phyloP scores from a whole-genome alignment of 106 monocot species.

The Apostasia ramifera region DNA sequence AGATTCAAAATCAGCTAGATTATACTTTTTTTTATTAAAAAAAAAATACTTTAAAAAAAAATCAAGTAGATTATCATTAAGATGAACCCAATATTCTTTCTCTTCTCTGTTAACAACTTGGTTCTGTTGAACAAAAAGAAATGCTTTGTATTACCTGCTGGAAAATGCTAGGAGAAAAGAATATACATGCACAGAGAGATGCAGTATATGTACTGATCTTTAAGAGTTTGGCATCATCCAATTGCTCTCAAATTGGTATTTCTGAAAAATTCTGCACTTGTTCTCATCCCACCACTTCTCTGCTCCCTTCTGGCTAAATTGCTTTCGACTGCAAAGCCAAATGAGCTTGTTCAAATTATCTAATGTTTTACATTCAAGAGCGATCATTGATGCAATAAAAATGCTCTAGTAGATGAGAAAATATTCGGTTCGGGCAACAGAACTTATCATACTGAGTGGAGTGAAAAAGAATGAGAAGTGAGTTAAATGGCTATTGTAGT shows the following conservation, averaged over 20 bases:
- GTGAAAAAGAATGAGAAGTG: not conserved
- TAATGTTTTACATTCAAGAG: not conserved
- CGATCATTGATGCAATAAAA: not conserved
- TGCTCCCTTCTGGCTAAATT: conserved; percentile 64
- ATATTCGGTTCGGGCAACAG: not conserved
- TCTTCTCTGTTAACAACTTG: too few species aligned
- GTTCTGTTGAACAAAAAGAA: too few species aligned
- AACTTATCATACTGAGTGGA: not conserved
- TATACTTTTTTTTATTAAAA: too few species aligned
- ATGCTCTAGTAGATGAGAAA: not conserved
- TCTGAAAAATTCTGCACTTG: conserved; percentile 35
- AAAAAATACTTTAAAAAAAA: too few species aligned
- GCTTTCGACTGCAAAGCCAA: conserved; percentile 48
- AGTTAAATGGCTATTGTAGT: not conserved
- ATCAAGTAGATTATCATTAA: too few species aligned
- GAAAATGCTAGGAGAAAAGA: too few species aligned
- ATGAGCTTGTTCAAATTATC: not conserved
- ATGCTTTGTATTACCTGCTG: too few species aligned
- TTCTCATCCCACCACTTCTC: conserved; percentile 80
- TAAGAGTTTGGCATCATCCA: too few species aligned
- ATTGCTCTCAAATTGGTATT: conserved; percentile 15
- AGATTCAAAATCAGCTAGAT: too few species aligned
- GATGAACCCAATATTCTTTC: too few species aligned
- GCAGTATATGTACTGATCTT: too few species aligned
- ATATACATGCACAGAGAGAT: too few species aligned